Evolutionary conservation across 2,329 filamentous ascomycete genomes (phyloP), one percentile per base, ranked within the genome.

Genomic region (Epichloe hybrida): DNA sequence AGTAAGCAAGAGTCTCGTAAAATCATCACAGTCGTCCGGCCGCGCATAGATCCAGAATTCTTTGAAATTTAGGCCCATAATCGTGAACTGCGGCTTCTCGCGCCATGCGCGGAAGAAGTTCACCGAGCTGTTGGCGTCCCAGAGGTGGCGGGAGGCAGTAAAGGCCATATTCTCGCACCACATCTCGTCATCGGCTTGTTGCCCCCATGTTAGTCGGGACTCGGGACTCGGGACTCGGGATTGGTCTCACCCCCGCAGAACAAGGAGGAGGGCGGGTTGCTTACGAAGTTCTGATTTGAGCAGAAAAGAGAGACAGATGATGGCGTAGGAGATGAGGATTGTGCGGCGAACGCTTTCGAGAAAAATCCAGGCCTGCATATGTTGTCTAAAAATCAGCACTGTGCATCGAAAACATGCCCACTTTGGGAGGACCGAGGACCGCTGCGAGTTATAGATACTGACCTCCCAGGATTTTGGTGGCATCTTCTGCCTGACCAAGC

Each of bases 61-160:
- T 41, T 62, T 57, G 43, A 69, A 67, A 45, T 61, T 58, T 53
- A 68, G 56, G 31, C 66, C 58, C n/a, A 57, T 50, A 39, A 71
- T 61, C 37, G 55, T 53, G 46, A 62, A 70, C 46, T 68, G 62
- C 8, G 68, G 67, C 60, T 68, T 69, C 36, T 66, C 64, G n/a
- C 67, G 65, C 72, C 71, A 73, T 2, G 69, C 66, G 2, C 61
- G 64, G 56, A 63, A 72, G 54, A 74, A 74, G 2, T 68, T 63
- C 20, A 68, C 59, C 1, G 70, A 68, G 4, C 64, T 65, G 34
- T 57, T 52, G 1, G 72, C 69, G 15, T 70, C 62, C 71, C 71
- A 74, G 17, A 74, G 64, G 50, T 71, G 64, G 7, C 61, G 61
- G 5, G 70, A 73, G 17, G 70, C 64, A 3, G 66, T 73, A 51